Base-by-base conservation (phyloP, 306 rosid genomes). In the Cucumis hystrix region DNA sequence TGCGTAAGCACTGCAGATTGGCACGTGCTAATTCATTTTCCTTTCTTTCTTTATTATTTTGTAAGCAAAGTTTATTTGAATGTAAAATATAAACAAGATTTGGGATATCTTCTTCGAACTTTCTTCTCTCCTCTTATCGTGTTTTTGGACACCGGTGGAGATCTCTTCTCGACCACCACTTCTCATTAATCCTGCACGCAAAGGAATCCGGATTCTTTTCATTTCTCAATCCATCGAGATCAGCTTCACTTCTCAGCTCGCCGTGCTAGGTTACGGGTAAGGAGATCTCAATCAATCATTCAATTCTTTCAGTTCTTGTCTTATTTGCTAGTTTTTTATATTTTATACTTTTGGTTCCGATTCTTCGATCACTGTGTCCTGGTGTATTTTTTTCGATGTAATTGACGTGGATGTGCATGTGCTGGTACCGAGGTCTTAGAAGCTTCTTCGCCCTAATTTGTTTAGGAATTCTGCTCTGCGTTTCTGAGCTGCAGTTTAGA, bases 201-300 rank as follows among this genome's bases (percentile, higher is more conserved):
- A 23, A 51, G 30, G 2, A 33, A 10, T 73, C 49, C 1, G 7
- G 80, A 74, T 79, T 73, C 75, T 45, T 10, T 80, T 10, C 51
- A 56, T 56, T 8, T 41, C 80, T 80, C 61, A 82, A 68, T 40
- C 65, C 58, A 62, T 76, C 75, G 72, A 63, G 82, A 62, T 79
- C 73, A 4, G 14, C 78, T 75, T 73, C 21, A 57, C 49, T 61
- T 11, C 87, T 87, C 57, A 8, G 57, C 20, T 52, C 88, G 85
- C 85, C 85, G 83, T 84, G 81, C 89, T 83, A 75, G 79, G 83
- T 83, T 68, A 59, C 85, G 74, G 74, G 90, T 92, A 63, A 80
- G 81, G 61, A 1, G 37, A 41, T 63, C 21, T 83, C 70, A 18
- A 56, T 79, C 23, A 45, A 49, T 79, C 23, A 45, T 30, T 68